Evolutionary conservation across 148 eudicot genomes (phyloP), one percentile per base, ranked within the genome.

Genomic region (Rhododendron ferrugineum): DNA sequence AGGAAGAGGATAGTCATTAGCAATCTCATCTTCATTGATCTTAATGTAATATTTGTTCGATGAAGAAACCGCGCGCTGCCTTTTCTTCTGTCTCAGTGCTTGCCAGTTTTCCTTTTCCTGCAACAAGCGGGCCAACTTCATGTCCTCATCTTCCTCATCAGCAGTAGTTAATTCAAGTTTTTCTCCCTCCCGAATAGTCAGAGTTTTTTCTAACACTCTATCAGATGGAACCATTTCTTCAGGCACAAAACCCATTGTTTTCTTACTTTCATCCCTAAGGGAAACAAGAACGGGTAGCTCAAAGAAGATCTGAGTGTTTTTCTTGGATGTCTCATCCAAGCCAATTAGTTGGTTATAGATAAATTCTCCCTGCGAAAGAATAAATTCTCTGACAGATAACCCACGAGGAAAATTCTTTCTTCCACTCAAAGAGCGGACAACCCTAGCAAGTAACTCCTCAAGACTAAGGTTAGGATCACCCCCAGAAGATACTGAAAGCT

Each of bases 11-110:
- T 97, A 97, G 84, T 97, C 98, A 86, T 90, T 90, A 42, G 99
- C 98, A 91, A 97, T 95, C 89, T 97, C 99, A 89, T 95, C 98
- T 90, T 97, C 99, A 83, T 97, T 95, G 80, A 97, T 97, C 91
- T 94, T 95, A 78, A 97, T 92, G 84, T 95, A 97, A 78, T 87
- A 93, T 85, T 94, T 94, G 86, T 87, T 92, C 0, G 94, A 89
- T n/a, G 93, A 92, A 84, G 92, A 82, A 78, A 83, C 79, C 5
- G 86, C 79, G 47, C 91, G 89, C 64, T 91, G 88, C 23, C 89
- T 88, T 86, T 92, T 95, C 80, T 88, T 94, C 86, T 93, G 97
- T 82, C 89, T 93, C 94, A 92, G 89, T 75, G 94, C 92, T 74
- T 87, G 87, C 99, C 98, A 97, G 76, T 90, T 50, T 84, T 97